Conservation (phyloP, 257 asterid genomes). For the Penstemon barbatus region DNA sequence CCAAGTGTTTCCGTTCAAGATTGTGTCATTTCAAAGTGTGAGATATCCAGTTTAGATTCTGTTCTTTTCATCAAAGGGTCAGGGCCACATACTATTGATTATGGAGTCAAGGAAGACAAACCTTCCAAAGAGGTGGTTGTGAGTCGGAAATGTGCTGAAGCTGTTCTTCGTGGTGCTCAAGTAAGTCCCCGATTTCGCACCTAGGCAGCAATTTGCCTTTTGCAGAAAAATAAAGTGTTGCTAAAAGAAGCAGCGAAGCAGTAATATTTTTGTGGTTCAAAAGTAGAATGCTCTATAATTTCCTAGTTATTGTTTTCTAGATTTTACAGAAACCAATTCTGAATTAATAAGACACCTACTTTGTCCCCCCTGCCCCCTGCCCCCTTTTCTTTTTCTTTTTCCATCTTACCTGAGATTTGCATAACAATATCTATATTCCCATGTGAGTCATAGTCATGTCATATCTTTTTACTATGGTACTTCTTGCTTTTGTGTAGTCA, state of each 20-base stretch:
- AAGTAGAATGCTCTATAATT: background rate
- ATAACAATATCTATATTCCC: background rate
- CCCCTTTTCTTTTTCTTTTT: background rate
- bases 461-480: background rate
- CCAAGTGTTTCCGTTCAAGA: conserved; percentile 22
- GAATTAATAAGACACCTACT: too few relatives aligned
- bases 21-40: conserved; percentile 56
- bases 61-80: conserved; percentile 80
- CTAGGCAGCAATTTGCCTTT: conserved; percentile 1
- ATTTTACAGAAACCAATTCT: too few relatives aligned
- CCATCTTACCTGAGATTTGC: background rate
- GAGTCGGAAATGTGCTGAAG: conserved; percentile 99
- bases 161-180: conserved; percentile 99
- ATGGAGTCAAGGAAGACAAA: conserved; percentile 50
- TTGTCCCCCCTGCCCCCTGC: too few relatives aligned
- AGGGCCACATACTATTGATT: conserved; percentile 82
- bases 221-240: background rate
- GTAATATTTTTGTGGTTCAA: background rate
- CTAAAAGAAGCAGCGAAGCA: background rate
- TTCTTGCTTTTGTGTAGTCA: background rate
- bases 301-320: background rate
- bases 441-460: conserved; percentile 1
- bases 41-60: conserved; percentile 63
- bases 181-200: conserved; percentile 40
- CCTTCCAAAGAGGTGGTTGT: conserved; percentile 89